Conservation (phyloP, 192 early-diverging fungal genomes). For the Chytriomyces sp. region DNA sequence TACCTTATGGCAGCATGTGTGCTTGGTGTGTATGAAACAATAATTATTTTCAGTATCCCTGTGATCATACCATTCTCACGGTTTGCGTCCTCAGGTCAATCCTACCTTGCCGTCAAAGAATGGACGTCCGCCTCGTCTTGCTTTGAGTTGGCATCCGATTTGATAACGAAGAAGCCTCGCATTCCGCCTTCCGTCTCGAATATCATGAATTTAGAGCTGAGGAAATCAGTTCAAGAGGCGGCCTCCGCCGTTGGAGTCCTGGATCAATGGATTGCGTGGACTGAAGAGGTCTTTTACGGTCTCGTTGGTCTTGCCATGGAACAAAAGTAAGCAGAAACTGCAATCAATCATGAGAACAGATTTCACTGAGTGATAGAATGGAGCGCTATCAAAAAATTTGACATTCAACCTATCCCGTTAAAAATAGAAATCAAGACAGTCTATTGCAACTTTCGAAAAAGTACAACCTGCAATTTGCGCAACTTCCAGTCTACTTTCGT, state of each 20-base stretch:
- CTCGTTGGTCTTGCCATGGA: not conserved
- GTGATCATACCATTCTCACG: not conserved
- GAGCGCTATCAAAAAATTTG: not conserved
- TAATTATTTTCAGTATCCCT: not conserved
- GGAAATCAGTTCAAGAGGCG: too few relatives aligned
- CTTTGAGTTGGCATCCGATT: not conserved
- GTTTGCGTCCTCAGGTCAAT: not conserved
- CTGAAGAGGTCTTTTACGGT: constrained; percentile 4
- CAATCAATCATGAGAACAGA: not conserved
- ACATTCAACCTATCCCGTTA: not conserved
- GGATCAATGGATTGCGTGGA: constrained; percentile 17
- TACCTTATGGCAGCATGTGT: constrained; percentile 6
- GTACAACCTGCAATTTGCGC: not conserved
- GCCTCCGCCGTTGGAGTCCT: not conserved
- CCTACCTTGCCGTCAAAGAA: not conserved
- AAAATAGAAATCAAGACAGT: not conserved
- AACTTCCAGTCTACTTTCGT: not conserved
- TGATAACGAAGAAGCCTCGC: not conserved
- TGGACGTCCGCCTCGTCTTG: not conserved
- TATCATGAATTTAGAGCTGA: not conserved
- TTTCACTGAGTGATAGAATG: not conserved
- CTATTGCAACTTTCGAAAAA: not conserved
- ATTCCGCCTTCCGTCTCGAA: not conserved
- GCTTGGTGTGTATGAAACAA: constrained; percentile 11
- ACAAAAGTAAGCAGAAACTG: constrained; percentile 17